Conservation (phyloP, 2,329 filamentous ascomycete genomes). For the Beauveria asiatica region DNA sequence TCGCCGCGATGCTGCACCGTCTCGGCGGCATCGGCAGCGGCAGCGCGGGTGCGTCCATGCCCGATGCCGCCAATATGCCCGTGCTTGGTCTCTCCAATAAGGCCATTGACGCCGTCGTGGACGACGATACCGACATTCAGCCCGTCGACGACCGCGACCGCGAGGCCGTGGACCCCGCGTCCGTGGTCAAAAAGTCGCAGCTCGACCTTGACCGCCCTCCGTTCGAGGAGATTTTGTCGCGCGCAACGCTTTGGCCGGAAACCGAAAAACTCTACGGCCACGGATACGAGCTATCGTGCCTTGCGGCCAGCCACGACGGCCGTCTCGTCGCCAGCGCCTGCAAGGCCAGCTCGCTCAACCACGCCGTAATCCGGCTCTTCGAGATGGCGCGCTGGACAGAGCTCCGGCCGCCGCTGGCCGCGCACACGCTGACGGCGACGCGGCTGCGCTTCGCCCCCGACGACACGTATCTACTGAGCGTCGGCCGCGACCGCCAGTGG, state of each 20-base stretch:
- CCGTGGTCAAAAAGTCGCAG: slow-evolving; percentile 48
- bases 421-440: slow-evolving; percentile 80
- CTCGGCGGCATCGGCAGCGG: slow-evolving; percentile 51
- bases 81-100: slow-evolving; percentile 95
- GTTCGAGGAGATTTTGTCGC: slow-evolving; percentile 79
- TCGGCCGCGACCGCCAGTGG: slow-evolving; percentile 89
- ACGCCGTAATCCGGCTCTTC: slow-evolving; percentile 88
- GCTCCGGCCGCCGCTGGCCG: slow-evolving; percentile 70
- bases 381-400: slow-evolving; percentile 85
- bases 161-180: slow-evolving; percentile 46
- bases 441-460: slow-evolving; percentile 71
- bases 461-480: slow-evolving; percentile 70
- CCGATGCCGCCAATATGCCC: slow-evolving; percentile 88
- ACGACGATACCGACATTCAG: slow-evolving; percentile 39
- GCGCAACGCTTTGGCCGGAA: slow-evolving; percentile 92
- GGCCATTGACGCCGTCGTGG: slow-evolving; percentile 57
- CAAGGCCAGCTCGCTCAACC: slow-evolving; percentile 83
- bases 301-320: slow-evolving; percentile 69
- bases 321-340: slow-evolving; percentile 81
- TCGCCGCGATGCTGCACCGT: slow-evolving; percentile 62
- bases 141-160: slow-evolving; percentile 39
- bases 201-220: slow-evolving; percentile 67
- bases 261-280: slow-evolving; percentile 95
- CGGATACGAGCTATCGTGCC: slow-evolving; percentile 89
- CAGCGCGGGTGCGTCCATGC: slow-evolving; percentile 41